These are phyloP conservation scores for Lactarius hengduanensis DNA, from an alignment of 768 basidiomycete genomes.

Conservation along the genomic window DNA sequence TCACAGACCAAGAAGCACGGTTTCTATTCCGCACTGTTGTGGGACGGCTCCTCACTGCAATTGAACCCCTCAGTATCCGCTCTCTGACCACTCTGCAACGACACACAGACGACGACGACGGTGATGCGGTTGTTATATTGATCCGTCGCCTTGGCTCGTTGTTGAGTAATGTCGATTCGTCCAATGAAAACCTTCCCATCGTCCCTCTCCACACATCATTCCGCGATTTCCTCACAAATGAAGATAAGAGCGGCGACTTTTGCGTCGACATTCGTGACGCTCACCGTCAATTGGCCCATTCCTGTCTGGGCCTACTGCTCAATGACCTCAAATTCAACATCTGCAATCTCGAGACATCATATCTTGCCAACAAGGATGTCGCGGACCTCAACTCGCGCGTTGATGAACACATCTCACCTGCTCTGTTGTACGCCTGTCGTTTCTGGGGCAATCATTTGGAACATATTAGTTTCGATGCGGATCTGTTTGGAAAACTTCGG, in stretches of 20 bases:
- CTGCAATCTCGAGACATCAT: slow-evolving; percentile 4
- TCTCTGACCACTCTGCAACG: neutral
- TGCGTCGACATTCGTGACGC: neutral
- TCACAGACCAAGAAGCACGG: neutral
- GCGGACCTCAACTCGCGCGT: neutral
- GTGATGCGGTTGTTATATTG: neutral
- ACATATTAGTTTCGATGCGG: neutral
- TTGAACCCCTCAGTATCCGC: neutral
- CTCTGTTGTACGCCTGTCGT: slow-evolving; percentile 3
- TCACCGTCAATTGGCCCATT: neutral
- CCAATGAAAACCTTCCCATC: neutral
- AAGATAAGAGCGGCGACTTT: neutral
- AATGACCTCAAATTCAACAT: slow-evolving; percentile 4
- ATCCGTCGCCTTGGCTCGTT: neutral
- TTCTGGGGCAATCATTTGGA: slow-evolving; percentile 4
- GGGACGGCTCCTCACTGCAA: neutral
- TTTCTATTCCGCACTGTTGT: neutral
- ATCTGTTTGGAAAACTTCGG: neutral
- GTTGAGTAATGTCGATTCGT: neutral
- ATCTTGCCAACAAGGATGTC: neutral
- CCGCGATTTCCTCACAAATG: slow-evolving; percentile 1
- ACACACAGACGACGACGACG: neutral
- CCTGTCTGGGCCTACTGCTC: neutral
- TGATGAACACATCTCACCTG: neutral
- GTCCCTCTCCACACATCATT: neutral